A percentile compares a stretch with the other conserved stretches of the same genome.
Conservation (phyloP, 164 flowering plant species). For the Dillenia turbinata region DNA sequence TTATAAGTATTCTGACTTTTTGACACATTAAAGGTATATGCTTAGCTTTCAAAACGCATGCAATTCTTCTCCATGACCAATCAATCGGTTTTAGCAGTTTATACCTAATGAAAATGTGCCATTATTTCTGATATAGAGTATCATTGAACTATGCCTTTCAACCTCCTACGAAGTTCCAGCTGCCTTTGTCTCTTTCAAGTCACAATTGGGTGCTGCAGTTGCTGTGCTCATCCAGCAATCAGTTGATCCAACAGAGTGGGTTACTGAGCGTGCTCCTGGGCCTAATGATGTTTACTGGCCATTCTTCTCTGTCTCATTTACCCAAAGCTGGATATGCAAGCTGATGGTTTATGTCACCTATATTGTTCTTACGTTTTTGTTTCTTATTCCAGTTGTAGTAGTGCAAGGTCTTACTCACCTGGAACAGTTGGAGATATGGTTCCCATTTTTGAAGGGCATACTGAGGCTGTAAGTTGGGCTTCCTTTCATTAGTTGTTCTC, state of each 20-base stretch:
- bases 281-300: constrained; percentile 95
- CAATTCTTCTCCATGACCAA: no score
- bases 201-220: constrained; percentile 74
- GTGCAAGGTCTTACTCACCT: constrained; percentile 92
- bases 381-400: constrained; percentile 74
- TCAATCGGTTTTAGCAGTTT: no score
- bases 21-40: no score
- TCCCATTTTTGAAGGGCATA: constrained; percentile 73
- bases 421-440: constrained; percentile 52
- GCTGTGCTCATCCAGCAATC: constrained; percentile 67
- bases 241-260: constrained; percentile 70
- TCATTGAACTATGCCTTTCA: no score
- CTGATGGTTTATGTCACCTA: constrained; percentile 53
- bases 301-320: constrained; percentile 72
- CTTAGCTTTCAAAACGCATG: no score
- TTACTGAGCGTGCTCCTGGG: constrained; percentile 83
- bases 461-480: constrained; percentile 52
- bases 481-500: no score
- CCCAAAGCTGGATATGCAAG: constrained; percentile 67
- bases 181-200: constrained; percentile 89
- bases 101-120: no score
- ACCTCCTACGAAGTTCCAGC: constrained; percentile 66
- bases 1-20: no score
- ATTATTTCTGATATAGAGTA: no score
- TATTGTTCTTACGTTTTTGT: constrained; percentile 56